Conservation (phyloP, 78 protist genomes). For the slime mould (Dictyostelium discoideum) region DNA sequence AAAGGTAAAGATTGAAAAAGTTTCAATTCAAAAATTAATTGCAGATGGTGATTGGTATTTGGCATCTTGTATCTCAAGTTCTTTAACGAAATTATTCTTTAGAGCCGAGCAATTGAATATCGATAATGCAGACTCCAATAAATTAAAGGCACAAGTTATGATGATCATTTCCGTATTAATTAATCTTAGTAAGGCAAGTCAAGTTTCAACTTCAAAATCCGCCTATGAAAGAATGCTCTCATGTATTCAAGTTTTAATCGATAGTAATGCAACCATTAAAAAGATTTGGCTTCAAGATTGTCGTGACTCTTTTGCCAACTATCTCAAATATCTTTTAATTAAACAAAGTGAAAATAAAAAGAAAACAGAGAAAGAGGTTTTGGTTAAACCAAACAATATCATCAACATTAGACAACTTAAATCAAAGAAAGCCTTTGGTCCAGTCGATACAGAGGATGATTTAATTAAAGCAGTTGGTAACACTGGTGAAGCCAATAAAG, state of each 20-base stretch:
- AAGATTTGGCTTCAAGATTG: conserved; percentile 70
- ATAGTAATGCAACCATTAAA: not conserved
- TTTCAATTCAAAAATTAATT: not conserved
- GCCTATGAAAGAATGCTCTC: conserved; percentile 86
- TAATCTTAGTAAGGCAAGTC: conserved; percentile 78
- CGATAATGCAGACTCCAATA: not conserved
- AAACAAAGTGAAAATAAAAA: conserved; percentile 54
- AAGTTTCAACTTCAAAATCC: conserved; percentile 42
- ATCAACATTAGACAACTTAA: conserved; percentile 85
- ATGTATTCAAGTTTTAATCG: conserved; percentile 78
- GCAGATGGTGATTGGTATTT: conserved; percentile 62
- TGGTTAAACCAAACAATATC: conserved; percentile 83
- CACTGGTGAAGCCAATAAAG: conserved; percentile 23
- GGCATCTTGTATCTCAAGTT: conserved; percentile 13
- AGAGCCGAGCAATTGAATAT: conserved; percentile 47
- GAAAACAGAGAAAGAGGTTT: conserved; percentile 32
- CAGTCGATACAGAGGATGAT: conserved; percentile 73
- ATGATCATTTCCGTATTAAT: conserved; percentile 63
- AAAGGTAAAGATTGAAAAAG: conserved; percentile 3
- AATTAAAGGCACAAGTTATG: conserved; percentile 79
- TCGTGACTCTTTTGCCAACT: conserved; percentile 73
- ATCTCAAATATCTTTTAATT: not conserved
- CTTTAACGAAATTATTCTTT: conserved; percentile 88
- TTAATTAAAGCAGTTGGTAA: conserved; percentile 28
- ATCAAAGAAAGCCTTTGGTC: conserved; percentile 64